Percentiles rank a stretch among this genome's conserved stretches.
phyloP scores from a whole-genome alignment of 1,139 yeast species.

The Nakaseomyces sp. region DNA sequence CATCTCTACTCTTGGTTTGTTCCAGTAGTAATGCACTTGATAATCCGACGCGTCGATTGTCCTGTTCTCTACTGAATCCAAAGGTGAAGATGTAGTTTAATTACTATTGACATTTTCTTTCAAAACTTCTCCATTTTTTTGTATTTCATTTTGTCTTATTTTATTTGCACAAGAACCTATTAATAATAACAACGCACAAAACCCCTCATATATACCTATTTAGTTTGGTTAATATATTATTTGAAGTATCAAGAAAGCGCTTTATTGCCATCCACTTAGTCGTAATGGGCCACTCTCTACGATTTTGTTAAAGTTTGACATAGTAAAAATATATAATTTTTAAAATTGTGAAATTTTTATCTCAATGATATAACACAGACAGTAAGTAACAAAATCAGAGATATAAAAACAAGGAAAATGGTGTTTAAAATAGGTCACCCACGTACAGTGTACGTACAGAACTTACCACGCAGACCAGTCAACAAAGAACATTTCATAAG shows the following conservation, averaged over 20 bases:
- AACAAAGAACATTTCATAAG: slow-evolving; percentile 17
- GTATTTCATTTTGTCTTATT: neutral
- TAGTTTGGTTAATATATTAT: neutral
- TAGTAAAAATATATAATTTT: too few species aligned
- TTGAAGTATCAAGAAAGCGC: neutral
- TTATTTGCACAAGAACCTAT: neutral
- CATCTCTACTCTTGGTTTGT: neutral
- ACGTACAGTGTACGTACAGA: slow-evolving; percentile 15
- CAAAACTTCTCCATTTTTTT: too few species aligned
- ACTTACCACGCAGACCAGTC: slow-evolving; percentile 25
- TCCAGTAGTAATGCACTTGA: too few species aligned
- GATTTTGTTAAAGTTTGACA: too few species aligned
- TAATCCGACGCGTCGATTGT: slow-evolving; percentile 1
- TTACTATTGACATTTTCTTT: neutral
- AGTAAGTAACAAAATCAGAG: neutral
- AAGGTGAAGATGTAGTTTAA: neutral
- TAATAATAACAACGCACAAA: slow-evolving; percentile 1
- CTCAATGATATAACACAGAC: neutral
- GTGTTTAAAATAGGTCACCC: neutral
- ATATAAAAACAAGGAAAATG: neutral
- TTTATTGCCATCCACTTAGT: too few species aligned
- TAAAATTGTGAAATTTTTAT: too few species aligned
- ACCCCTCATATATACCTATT: neutral
- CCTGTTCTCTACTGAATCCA: neutral
- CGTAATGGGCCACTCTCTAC: too few species aligned